Evolutionary conservation across 2,329 filamentous ascomycete species (phyloP), one percentile per base, ranked within the genome.

Genomic region (Exophiala sp.): DNA sequence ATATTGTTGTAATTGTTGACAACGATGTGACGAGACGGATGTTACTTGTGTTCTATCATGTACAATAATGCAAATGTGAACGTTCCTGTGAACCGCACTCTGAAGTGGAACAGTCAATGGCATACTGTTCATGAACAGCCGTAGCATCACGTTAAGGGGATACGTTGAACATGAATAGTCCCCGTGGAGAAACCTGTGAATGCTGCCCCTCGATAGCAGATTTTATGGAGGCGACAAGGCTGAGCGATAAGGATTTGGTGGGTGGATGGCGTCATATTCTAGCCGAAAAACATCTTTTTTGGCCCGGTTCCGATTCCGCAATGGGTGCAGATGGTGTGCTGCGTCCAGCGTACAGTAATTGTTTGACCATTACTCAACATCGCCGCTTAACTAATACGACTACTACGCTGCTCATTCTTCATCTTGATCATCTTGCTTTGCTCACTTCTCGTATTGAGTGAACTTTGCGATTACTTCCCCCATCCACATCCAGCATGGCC

Each of bases 401-500:
- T 38, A 18, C 20, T 47, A 9, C 14, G 14, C 44, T 35, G 36
- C 34, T 29, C 14, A 5, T 18, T 34, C 38, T 5, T 39, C 24
- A 12, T 35, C 34, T 34, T 29, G 24, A 41, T 14, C 48, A 39
- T 48, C 18, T 11, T 16, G 36, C 50, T n/a, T 40, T 29, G 16
- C 32, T 34, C 44, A 29, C 38, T 34, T 39, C 18, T 33, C 36
- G 16, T 20, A 8, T 20, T 46, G 16, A 18, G 7, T n/a, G 11
- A 34, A 33, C 7, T 32, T 12, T 36, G 7, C 7, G 18, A 11
- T 14, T 43, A 24, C 32, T n/a, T 36, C 39, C 29, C 35, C 35
- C 21, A 18, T 50, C 20, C 11, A 4, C 34, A 18, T 35, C 24
- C 50, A 52, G 32, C 63, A 91, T 91, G 87, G 89, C 87, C 62